Percentiles rank a stretch among this genome's conserved stretches.
These are phyloP conservation scores for Penicillium riverlandense DNA, from an alignment of 495 filamentous ascomycete genomes.

Conservation along the genomic window DNA sequence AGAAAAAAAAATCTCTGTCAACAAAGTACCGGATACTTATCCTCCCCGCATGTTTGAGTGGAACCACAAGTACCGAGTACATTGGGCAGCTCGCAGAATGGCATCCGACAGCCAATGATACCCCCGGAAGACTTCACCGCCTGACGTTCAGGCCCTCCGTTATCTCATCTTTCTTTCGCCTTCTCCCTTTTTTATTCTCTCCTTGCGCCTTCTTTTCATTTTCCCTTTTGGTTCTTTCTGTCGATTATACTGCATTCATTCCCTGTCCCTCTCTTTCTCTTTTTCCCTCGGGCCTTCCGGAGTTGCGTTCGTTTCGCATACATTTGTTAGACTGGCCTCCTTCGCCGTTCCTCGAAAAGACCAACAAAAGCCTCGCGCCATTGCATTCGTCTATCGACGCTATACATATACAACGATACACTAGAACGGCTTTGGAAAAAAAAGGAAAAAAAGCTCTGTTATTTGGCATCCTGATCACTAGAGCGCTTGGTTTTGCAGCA, in stretches of 20 bases:
- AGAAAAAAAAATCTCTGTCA: too few species aligned
- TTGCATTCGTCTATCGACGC: not conserved
- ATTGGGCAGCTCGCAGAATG: not conserved
- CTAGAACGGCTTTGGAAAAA: constrained; percentile 3
- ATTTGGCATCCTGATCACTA: too few species aligned
- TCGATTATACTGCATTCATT: constrained; percentile 4
- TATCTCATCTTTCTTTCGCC: constrained; percentile 7
- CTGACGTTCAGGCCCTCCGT: constrained; percentile 15
- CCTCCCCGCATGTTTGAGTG: too few species aligned
- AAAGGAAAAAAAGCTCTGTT: not conserved
- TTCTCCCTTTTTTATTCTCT: constrained; percentile 27
- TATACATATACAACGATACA: not conserved
- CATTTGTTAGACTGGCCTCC: constrained; percentile 4
- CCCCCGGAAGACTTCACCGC: constrained; percentile 16
- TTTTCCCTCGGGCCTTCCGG: constrained; percentile 2
- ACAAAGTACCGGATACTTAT: too few species aligned
- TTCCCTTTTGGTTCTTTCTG: constrained; percentile 6
- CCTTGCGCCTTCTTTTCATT: constrained; percentile 12
- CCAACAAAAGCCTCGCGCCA: not conserved
- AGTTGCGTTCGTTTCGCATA: constrained; percentile 5
- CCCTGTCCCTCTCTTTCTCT: not conserved
- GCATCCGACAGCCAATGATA: constrained; percentile 7
- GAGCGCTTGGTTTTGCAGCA: too few species aligned
- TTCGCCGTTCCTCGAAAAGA: not conserved
- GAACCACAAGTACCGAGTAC: not conserved